Evolutionary conservation across 371 early-diverging fungal species (phyloP), one percentile per base, ranked within the genome.

Genomic region (Mucor lusitanicus): DNA sequence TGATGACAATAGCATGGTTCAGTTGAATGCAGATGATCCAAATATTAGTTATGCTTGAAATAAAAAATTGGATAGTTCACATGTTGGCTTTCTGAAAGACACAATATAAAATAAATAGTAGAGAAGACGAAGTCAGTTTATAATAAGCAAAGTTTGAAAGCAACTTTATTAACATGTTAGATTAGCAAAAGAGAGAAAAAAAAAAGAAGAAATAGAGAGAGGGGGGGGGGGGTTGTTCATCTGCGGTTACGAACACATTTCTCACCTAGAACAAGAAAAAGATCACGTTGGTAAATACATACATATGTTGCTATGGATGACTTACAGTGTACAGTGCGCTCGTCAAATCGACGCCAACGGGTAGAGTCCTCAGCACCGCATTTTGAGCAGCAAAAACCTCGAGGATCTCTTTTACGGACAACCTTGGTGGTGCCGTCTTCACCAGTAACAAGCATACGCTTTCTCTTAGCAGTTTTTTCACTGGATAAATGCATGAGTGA

Each of bases 311-410:
- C 11, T 28, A 3, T 4, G 35, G 19, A 8, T 7, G 0, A 44
- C 33, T 61, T 61, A 61, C 61, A 61, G 32, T 48, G 46, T 11
- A 61, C 46, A 32, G 30, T 40, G 15, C 17, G 13, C 4, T 40
- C 13, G 33, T 48, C 48, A 33, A 19, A 28, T n/a, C 15, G 65
- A 27, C 63, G 61, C 79, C 76, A 79, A 9, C 74, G 71, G 37
- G 74, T 72, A 48, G 66, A 56, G 1, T 71, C 65, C 0, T 57
- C 25, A 0, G 59, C 44, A 15, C 48, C 35, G 28, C 73, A 73
- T 0, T 33, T 9, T 37, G 48, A 32, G 44, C 73, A 73, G 3
- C 25, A 15, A 21, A 58, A 64, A 17, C 61, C 50, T 1, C 59
- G 21, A 32, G 55, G 54, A 28, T 69, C 73, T 28, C 69, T 35